Evolutionary conservation across 2,329 filamentous ascomycete genomes (phyloP).

Genomic region (Sarocladiaceae sp.): DNA sequence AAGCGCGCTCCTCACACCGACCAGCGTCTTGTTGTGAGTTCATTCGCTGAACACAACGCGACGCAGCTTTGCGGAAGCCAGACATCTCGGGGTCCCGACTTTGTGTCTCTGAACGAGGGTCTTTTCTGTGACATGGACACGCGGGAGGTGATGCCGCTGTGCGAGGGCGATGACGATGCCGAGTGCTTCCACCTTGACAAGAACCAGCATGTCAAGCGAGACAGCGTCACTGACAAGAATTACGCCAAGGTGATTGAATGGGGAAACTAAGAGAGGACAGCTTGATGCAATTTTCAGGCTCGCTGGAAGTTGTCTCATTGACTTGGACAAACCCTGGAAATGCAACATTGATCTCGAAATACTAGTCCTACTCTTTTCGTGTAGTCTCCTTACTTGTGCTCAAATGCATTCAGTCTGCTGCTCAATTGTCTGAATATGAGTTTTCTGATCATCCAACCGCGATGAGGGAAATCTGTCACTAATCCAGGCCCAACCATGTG

Average conservation of each 20-base stretch:
- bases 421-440: no score
- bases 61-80: constrained; percentile 22
- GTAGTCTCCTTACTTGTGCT: no score
- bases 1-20: background rate
- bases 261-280: background rate
- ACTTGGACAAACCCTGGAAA: background rate
- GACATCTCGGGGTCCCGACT: constrained; percentile 23
- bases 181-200: background rate
- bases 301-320: background rate
- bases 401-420: no score
- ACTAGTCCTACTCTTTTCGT: no score
- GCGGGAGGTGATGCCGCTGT: constrained; percentile 20
- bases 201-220: background rate
- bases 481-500: no score
- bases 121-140: constrained; percentile 26
- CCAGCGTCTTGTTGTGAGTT: background rate
- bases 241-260: background rate
- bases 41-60: constrained; percentile 18
- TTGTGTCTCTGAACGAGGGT: constrained; percentile 20
- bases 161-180: constrained; percentile 6
- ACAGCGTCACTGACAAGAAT: background rate
- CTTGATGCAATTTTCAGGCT: background rate
- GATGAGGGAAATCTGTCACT: no score
- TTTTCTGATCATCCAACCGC: no score
- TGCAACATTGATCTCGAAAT: no score